Evolutionary conservation across 345 rosid genomes (phyloP).

Genomic region (Diplotaxis tenuifolia): DNA sequence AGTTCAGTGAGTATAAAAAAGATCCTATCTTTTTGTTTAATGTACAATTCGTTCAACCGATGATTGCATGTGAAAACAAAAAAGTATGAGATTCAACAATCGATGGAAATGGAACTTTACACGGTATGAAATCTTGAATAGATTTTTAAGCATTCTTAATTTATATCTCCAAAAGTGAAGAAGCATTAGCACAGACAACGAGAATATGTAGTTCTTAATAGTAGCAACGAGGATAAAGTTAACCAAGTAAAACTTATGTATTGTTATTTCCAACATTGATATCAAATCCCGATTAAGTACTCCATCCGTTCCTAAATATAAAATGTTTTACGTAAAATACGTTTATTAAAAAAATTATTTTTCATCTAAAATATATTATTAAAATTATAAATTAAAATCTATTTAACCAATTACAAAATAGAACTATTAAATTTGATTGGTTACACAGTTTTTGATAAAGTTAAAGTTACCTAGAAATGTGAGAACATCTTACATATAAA

Average conservation of each 20-base stretch:
- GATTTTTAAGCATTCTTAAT: slow-evolving; percentile 1
- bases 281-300: slow-evolving; percentile 32
- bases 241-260: neutral
- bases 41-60: neutral
- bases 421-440: too few relatives aligned
- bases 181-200: slow-evolving; percentile 12
- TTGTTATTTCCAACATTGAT: slow-evolving; percentile 37
- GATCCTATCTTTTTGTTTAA: neutral
- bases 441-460: too few relatives aligned
- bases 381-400: too few relatives aligned
- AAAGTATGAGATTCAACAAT: neutral
- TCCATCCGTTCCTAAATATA: too few relatives aligned
- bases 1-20: neutral
- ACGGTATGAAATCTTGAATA: neutral
- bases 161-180: slow-evolving; percentile 7
- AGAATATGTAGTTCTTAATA: slow-evolving; percentile 14
- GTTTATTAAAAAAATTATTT: too few relatives aligned
- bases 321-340: too few relatives aligned
- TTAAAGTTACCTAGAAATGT: too few relatives aligned
- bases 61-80: neutral
- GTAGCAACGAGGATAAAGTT: neutral
- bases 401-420: too few relatives aligned
- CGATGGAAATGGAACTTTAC: neutral
- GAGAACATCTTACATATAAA: too few relatives aligned
- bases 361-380: too few relatives aligned